Percentiles rank a stretch among this genome's conserved stretches.
These are phyloP conservation scores for Phytophthora citrophthora DNA, from an alignment of 352 stramenopile genomes.

Conservation along the genomic window DNA sequence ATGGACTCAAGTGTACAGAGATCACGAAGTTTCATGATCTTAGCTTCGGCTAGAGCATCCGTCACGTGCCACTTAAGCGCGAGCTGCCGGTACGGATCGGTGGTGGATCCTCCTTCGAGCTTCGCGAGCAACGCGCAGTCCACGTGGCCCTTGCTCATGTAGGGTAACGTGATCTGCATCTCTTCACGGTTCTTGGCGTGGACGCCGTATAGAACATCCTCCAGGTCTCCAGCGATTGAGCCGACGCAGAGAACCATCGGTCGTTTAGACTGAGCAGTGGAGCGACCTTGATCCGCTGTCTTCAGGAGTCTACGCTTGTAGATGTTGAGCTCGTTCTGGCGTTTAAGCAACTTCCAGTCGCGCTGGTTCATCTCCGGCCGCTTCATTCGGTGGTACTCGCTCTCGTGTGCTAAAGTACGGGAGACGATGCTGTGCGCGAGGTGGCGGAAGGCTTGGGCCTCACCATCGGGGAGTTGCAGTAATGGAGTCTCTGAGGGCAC, in stretches of 20 bases:
- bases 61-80: constrained; percentile 57
- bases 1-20: constrained; percentile 59
- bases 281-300: constrained; percentile 5
- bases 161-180: constrained; percentile 48
- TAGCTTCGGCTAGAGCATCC: constrained; percentile 32
- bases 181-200: constrained; percentile 58
- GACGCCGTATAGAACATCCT: constrained; percentile 58
- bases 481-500: constrained; percentile 9
- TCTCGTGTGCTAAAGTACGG: constrained; percentile 56
- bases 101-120: constrained; percentile 43
- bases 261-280: constrained; percentile 16
- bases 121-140: constrained; percentile 55
- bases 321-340: constrained; percentile 41
- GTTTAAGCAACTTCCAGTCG: constrained; percentile 47
- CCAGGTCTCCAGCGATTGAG: constrained; percentile 45
- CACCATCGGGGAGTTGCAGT: constrained; percentile 33
- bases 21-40: constrained; percentile 54
- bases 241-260: constrained; percentile 59
- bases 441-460: constrained; percentile 38
- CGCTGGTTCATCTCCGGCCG: constrained; percentile 14
- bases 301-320: constrained; percentile 40
- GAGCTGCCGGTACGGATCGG: constrained; percentile 56
- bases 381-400: constrained; percentile 35
- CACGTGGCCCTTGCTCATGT: constrained; percentile 44
- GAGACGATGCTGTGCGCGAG: constrained; percentile 49